phyloP scores from a whole-genome alignment of 768 basidiomycete genomes.

The Harrya chromipes region DNA sequence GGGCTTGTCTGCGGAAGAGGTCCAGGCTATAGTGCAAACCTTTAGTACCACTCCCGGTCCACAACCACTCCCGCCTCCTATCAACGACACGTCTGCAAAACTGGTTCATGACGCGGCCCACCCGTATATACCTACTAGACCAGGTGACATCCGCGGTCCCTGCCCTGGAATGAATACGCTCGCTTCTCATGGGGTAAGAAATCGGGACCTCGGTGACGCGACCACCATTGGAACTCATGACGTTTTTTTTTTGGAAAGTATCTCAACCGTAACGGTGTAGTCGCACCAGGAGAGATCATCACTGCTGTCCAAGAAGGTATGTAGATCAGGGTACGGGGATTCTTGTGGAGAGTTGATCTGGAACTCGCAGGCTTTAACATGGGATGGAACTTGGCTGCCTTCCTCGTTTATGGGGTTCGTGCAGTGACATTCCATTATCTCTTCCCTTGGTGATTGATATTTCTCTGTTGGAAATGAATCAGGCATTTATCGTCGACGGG shows the following conservation, averaged over 20 bases:
- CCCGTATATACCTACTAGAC: slow-evolving; percentile 10
- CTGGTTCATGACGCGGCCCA: slow-evolving; percentile 18
- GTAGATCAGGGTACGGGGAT: not conserved
- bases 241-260: slow-evolving; percentile 9
- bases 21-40: slow-evolving; percentile 10
- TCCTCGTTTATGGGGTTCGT: slow-evolving; percentile 21
- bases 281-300: slow-evolving; percentile 21
- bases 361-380: slow-evolving; percentile 20
- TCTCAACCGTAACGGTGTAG: slow-evolving; percentile 16
- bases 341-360: not conserved
- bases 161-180: slow-evolving; percentile 26
- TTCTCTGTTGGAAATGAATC: not conserved
- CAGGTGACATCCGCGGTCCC: slow-evolving; percentile 26
- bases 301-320: slow-evolving; percentile 21
- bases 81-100: slow-evolving; percentile 25
- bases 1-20: slow-evolving; percentile 16
- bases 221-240: not conserved
- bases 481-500: slow-evolving; percentile 27
- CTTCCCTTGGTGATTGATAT: not conserved
- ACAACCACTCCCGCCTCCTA: slow-evolving; percentile 20
- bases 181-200: slow-evolving; percentile 27
- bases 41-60: slow-evolving; percentile 22
- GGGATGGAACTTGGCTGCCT: slow-evolving; percentile 20
- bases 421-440: not conserved
- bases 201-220: not conserved